Base-by-base conservation (phyloP, 345 rosid species). In the Citrus cavaleriei region DNA sequence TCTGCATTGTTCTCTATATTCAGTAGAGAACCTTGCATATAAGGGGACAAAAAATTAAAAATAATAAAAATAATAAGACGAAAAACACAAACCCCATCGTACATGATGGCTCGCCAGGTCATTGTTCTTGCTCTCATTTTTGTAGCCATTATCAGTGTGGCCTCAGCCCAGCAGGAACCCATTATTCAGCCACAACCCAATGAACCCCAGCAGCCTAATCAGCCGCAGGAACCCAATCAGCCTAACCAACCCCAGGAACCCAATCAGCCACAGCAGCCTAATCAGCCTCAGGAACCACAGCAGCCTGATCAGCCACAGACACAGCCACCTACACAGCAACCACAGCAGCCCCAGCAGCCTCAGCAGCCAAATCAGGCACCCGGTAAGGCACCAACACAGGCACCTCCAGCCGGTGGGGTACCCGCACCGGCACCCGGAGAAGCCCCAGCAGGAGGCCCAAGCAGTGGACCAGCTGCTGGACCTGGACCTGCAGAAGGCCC, bases 61-160 rank as follows among this genome's bases (percentile, higher is more conserved):
- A 32, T 30, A 30, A 34, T 18, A 32, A 21, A 51, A 6, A 35
- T 71, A 22, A 3, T 38, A 68, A 59, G 0, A 14, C 80, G 62
- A 0, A 5, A 10, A 60, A 46, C 2, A 18, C 22, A 28, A 55
- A 32, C n/a, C 5, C n/a, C 30, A 13, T 34, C 7, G 81, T 37
- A 62, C 7, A 82, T 46, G 51, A 90, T 90, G 91, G 88, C 86
- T 25, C 81, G 85, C 28, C 68, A 84, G 57, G 27, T 81, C 72
- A 2, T 81, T 63, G 42, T 78, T 81, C 68, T 88, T 55, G 78
- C 83, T 28, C 81, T 90, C 18, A 30, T 88, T 73, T 30, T 88
- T 1, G 62, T 84, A 2, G 81, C 80, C 73, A 21, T 86, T 8
- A 70, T 79, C 32, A 84, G 82, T 22, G 25, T 83, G 7, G 83